Evolutionary conservation across 2,329 filamentous ascomycete genomes (phyloP).

Genomic region (Xylariomycetidae sp.): DNA sequence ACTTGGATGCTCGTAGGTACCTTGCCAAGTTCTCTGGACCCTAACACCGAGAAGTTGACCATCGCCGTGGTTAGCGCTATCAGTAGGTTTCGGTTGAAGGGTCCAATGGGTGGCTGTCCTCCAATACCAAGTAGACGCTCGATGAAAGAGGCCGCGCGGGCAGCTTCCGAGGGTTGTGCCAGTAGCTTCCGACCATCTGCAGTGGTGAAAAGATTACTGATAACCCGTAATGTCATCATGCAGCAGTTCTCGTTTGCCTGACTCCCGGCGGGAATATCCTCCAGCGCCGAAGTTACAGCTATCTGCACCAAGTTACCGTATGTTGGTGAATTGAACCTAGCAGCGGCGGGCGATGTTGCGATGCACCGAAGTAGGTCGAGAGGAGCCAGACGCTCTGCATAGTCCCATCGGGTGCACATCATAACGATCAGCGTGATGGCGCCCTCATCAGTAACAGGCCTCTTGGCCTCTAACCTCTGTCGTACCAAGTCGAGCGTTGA

Average conservation of each 20-base stretch:
- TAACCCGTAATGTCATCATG: slow-evolving; percentile 78
- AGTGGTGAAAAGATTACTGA: slow-evolving; percentile 81
- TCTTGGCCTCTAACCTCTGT: slow-evolving; percentile 56
- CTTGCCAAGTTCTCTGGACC: slow-evolving; percentile 38
- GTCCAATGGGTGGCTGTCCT: slow-evolving; percentile 41
- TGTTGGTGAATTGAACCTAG: slow-evolving; percentile 50
- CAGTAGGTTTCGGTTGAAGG: slow-evolving; percentile 70
- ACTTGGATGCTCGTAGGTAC: slow-evolving; percentile 35
- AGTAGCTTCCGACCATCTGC: slow-evolving; percentile 64
- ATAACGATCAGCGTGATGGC: slow-evolving; percentile 64
- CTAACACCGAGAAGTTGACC: slow-evolving; percentile 79
- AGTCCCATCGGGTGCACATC: slow-evolving; percentile 75
- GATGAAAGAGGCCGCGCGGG: slow-evolving; percentile 58
- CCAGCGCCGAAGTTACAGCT: slow-evolving; percentile 34
- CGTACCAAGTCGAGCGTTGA: slow-evolving; percentile 57
- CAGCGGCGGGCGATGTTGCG: slow-evolving; percentile 63
- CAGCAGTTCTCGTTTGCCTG: slow-evolving; percentile 70
- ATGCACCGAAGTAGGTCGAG: slow-evolving; percentile 86
- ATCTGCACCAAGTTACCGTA: slow-evolving; percentile 57
- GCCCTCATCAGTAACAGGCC: slow-evolving; percentile 42
- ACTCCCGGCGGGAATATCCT: slow-evolving; percentile 48
- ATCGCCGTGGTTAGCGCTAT: slow-evolving; percentile 78
- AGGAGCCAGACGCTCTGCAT: slow-evolving; percentile 72
- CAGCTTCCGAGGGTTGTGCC: slow-evolving; percentile 48
- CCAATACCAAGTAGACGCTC: slow-evolving; percentile 55